These are phyloP conservation scores for Plectosphaerella sp. DNA, from an alignment of 2,329 filamentous ascomycete genomes.

Conservation along the genomic window DNA sequence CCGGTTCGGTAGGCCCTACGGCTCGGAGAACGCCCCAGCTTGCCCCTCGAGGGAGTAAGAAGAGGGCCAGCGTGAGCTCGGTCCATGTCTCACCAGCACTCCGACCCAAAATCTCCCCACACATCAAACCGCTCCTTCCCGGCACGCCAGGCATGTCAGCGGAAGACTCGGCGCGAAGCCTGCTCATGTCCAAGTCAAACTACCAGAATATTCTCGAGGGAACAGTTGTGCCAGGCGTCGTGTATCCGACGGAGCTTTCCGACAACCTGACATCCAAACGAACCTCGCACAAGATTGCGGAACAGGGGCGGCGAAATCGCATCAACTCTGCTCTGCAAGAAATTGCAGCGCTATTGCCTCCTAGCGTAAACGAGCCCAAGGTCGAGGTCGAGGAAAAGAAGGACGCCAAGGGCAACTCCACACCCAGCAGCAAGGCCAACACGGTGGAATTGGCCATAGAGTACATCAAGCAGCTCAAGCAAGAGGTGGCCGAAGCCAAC, in stretches of 20 bases:
- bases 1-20: conserved; percentile 42
- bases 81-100: conserved; percentile 82
- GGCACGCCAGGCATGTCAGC: conserved; percentile 45
- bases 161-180: conserved; percentile 61
- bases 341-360: conserved; percentile 82
- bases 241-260: conserved; percentile 85
- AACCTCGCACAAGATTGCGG: conserved; percentile 95
- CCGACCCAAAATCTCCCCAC: conserved; percentile 85
- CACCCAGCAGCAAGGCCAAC: conserved; percentile 85
- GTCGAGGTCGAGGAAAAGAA: conserved; percentile 44
- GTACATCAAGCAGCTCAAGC: conserved; percentile 83
- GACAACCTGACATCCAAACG: conserved; percentile 94
- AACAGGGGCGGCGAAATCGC: conserved; percentile 89
- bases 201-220: conserved; percentile 97
- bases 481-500: conserved; percentile 64
- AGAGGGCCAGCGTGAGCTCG: conserved; percentile 66
- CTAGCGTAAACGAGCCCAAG: conserved; percentile 35
- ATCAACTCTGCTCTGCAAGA: conserved; percentile 93
- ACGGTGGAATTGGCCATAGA: conserved; percentile 97
- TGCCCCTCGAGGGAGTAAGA: conserved; percentile 57
- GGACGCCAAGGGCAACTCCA: conserved; percentile 35
- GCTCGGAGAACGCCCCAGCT: conserved; percentile 51
- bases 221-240: conserved; percentile 82
- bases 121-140: conserved; percentile 85
- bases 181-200: conserved; percentile 92